Base-by-base conservation (phyloP, 768 basidiomycete genomes). In the Termitomyces sp. region DNA sequence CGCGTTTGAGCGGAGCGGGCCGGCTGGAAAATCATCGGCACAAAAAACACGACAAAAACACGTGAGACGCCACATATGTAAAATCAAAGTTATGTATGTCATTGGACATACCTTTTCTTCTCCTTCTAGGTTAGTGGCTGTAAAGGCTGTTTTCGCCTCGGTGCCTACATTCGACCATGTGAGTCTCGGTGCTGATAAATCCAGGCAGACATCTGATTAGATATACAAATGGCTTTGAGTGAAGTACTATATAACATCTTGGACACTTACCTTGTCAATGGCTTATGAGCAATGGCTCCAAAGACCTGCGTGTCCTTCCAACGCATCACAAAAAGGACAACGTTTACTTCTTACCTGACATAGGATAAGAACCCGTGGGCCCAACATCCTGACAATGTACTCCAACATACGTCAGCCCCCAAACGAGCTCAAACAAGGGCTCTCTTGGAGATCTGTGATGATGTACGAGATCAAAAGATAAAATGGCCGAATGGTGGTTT, bases 1-100 rank as follows among this genome's bases (percentile, higher is more conserved):
- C 58, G 61, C 14, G 56, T 55, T 60, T 46, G 49, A 51, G 20
- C 61, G 11, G 15, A 29, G 59, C 54, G 62, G 57, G 64, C 63
- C 62, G 56, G 8, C 42, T 59, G 62, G 65, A 58, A 20, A 49
- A 60, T 54, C 42, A 37, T 66, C 65, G 65, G 60, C 49, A 36
- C 40, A 17, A 42, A 17, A 34, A 17, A 15, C 40, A 42, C 40
- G 6, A 42, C 40, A 15, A 50, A 63, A 65, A 62, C 63, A 66
- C 63, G 56, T 60, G 53, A 49, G 36, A 49, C 40, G 45, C 32
- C 36, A 52, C 20, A 15, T 12, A 51, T n/a, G 40, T 15, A 29
- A 54, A 25, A 25, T 25, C 25, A 25, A 25, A 25, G 25, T 25
- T 25, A 25, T 25, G 25, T 25, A 25, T 25, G 25, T 25, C 25